Evolutionary conservation across 805 yeast genomes (phyloP).

Genomic region (Diddensiella caesifluorescens): DNA sequence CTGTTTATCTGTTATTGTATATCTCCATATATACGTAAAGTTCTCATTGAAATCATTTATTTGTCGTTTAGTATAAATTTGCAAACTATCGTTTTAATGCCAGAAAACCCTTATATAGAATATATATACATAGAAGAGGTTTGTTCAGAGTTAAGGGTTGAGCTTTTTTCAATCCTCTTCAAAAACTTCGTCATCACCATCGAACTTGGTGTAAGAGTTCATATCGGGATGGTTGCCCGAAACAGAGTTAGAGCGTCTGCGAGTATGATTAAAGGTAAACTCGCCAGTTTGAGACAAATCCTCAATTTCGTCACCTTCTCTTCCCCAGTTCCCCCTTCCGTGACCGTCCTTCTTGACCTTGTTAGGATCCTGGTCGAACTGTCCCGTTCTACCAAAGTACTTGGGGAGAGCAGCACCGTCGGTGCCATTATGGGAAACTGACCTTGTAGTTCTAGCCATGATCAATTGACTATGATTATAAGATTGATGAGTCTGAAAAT

Average conservation of each 20-base stretch:
- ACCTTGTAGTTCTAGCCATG: constrained; percentile 24
- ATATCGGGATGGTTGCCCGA: constrained; percentile 18
- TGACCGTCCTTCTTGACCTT: constrained; percentile 78
- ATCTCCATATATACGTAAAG: too few relatives aligned
- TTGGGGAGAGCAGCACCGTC: constrained; percentile 37
- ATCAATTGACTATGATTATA: too few relatives aligned
- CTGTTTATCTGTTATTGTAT: not conserved
- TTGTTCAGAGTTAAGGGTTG: not conserved
- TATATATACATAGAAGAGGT: not conserved
- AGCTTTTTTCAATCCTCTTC: constrained; percentile 17
- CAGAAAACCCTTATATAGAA: not conserved
- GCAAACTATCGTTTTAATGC: too few relatives aligned
- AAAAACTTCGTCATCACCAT: constrained; percentile 22
- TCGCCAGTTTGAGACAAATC: constrained; percentile 58
- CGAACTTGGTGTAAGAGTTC: constrained; percentile 19
- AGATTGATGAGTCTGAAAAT: too few relatives aligned
- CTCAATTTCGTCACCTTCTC: constrained; percentile 68
- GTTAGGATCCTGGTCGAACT: constrained; percentile 62
- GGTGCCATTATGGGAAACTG: constrained; percentile 8
- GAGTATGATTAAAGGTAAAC: constrained; percentile 35
- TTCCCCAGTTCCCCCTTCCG: constrained; percentile 88
- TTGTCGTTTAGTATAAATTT: too few relatives aligned
- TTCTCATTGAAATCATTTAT: too few relatives aligned
- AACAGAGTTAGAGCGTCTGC: constrained; percentile 34
- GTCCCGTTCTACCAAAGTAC: constrained; percentile 77